A percentile compares a stretch with the other conserved stretches of the same genome.
phyloP scores from a whole-genome alignment of 352 stramenopile genomes.

The Pythium grandisporangium region DNA sequence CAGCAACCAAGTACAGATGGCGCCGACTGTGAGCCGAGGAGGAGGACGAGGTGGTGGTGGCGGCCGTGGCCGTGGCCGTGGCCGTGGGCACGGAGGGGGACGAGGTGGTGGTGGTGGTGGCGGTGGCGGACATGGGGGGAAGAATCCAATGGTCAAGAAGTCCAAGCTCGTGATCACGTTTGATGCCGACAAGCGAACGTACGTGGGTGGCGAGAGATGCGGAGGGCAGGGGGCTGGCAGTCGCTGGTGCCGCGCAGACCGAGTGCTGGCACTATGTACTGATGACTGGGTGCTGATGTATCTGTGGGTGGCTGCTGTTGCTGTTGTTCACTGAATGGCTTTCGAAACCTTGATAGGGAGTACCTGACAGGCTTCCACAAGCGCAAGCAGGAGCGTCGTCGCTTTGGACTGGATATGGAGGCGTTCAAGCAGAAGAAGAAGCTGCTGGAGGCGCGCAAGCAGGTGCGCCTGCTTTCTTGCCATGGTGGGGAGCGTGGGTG shows the following conservation, averaged over 20 bases:
- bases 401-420: constrained; percentile 85
- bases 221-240: background rate
- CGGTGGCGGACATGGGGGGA: too few species aligned
- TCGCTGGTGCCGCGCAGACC: too few species aligned
- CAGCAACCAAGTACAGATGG: too few species aligned
- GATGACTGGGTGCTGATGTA: background rate
- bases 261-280: constrained; percentile 1
- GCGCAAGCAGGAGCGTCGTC: constrained; percentile 78
- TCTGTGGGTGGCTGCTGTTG: constrained; percentile 1
- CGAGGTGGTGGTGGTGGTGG: too few species aligned
- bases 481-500: background rate
- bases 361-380: constrained; percentile 84
- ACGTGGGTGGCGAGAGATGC: constrained; percentile 5
- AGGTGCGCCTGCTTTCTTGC: constrained; percentile 21
- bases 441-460: constrained; percentile 71
- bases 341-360: constrained; percentile 24
- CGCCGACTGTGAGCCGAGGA: too few species aligned
- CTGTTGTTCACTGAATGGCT: background rate
- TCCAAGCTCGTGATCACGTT: constrained; percentile 85
- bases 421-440: constrained; percentile 85
- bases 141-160: constrained; percentile 45
- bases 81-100: background rate
- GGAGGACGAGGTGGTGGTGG: too few species aligned
- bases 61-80: constrained; percentile 1
- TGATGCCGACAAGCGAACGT: constrained; percentile 83